Evolutionary conservation across 225 moss, liverwort and hornwort genomes (phyloP), one percentile per base, ranked within the genome.

Genomic region (Polytrichum commune): DNA sequence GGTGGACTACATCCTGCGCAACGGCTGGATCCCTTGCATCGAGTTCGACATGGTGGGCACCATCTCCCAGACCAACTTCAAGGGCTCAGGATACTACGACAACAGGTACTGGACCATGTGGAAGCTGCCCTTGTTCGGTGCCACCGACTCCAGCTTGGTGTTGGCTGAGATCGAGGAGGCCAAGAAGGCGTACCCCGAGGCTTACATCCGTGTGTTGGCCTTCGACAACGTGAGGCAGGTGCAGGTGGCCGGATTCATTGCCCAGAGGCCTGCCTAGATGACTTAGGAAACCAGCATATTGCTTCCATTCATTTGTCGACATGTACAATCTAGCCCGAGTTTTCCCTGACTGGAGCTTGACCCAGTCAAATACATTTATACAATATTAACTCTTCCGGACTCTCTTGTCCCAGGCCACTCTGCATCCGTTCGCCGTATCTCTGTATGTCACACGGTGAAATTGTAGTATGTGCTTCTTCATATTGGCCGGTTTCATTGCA

Each of bases 21-120:
- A 66, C 6, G 57, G 38, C 24, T 74, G 55, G 55, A 74, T 74
- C 29, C 73, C 73, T 27, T 74, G 73, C 73, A 64, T 74, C 66
- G 73, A 74, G 73, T 74, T 74, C 30, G 66, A 74, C 73, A 25
- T 26, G 26, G 65, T 74, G 27, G 29, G 71, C n/a, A 66, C 35
- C 27, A 24, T 71, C 22, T 30, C 71, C 26, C 27, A 20, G 32
- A 57, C 27, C 29, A 60, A 71, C 71, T 57, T 60, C 28, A 27
- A 57, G 10, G 60, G 71, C 25, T 62, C 61, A 2, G 71, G 71
- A 6, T 71, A 71, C 71, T 71, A 71, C 19, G 71, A 71, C 56
- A 62, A 62, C 56, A 60, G 61, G 26, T 71, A 26, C 70, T 71
- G 56, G 26, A 71, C 70, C 1, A 28, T 71, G 70, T 71, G 70